Conservation (phyloP, 176 grass and related monocot genomes). For the Oryza nivara region DNA sequence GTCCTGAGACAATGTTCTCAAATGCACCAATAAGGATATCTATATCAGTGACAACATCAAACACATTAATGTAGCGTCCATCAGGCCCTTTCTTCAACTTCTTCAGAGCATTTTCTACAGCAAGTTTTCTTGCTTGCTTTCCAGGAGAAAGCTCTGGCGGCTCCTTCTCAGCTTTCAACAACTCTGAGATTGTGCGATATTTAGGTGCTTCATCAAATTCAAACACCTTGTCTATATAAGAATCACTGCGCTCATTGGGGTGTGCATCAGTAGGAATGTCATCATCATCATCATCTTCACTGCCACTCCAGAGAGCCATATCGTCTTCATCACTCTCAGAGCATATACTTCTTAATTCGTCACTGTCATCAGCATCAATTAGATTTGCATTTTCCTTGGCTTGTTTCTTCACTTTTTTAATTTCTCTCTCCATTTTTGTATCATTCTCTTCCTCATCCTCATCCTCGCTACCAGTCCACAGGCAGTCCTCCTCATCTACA, state of each 20-base stretch:
- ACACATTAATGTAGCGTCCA: slow-evolving; percentile 79
- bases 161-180: slow-evolving; percentile 83
- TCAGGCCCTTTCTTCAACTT: slow-evolving; percentile 95
- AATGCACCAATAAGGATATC: slow-evolving; percentile 97
- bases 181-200: slow-evolving; percentile 75
- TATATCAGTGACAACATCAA: slow-evolving; percentile 89
- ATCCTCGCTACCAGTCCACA: slow-evolving; percentile 91
- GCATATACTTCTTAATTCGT: slow-evolving; percentile 87
- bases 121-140: slow-evolving; percentile 91
- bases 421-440: slow-evolving; percentile 70
- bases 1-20: slow-evolving; percentile 92
- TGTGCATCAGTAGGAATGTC: slow-evolving; percentile 78
- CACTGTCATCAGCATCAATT: slow-evolving; percentile 80
- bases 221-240: slow-evolving; percentile 93
- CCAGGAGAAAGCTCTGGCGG: slow-evolving; percentile 88
- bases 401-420: slow-evolving; percentile 83
- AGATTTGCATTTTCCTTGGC: slow-evolving; percentile 77
- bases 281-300: slow-evolving; percentile 73
- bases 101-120: slow-evolving; percentile 95
- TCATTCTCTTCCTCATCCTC: slow-evolving; percentile 63
- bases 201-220: slow-evolving; percentile 94
- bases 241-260: slow-evolving; percentile 71
- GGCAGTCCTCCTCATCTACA: slow-evolving; percentile 85
- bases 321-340: slow-evolving; percentile 87
- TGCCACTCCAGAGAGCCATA: slow-evolving; percentile 87